Base-by-base conservation (phyloP, 1,284 basidiomycete species). In the Puccinia triticina region DNA sequence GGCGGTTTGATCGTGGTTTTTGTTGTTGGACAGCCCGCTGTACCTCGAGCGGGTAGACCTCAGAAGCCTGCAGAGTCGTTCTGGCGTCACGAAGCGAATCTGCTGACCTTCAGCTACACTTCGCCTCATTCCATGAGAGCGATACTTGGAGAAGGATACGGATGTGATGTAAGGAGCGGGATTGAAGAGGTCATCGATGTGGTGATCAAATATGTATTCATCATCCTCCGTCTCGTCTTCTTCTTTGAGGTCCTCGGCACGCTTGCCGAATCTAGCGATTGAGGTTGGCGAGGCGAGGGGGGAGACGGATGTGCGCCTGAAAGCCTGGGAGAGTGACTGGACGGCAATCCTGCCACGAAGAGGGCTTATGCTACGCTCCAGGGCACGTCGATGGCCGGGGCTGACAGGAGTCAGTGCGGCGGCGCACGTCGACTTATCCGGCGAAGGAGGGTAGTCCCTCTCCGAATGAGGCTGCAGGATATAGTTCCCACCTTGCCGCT, bases 141-240 rank as follows among this genome's bases (percentile, higher is more conserved):
- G 59, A 69, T 69, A 79, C 57, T 53, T 71, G 8, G 77, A 79
- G 55, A 79, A 79, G 18, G 77, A 79, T 5, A 79, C 34, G 1
- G 77, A 79, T 37, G 66, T 69, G 29, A 79, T 79, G n/a, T 71
- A 79, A 37, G 77, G 77, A 26, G 48, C 77, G 2, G 77, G 77
- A 46, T 79, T 79, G 48, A 79, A 71, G 4, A 79, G 4, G 40
- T 79, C 64, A 40, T 79, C 66, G 14, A 79, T 50, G 50, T 55
- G 46, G 34, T 71, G 77, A 79, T 79, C 67, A 46, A 79, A 79
- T 46, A 71, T 71, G 29, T 71, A 79, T 79, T 79, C 77, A 26
- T 79, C 77, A 10, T 77, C 69, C 21, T 72, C 69, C 29, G 10
- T 48, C 18, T 72, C 69, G 5, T 43, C 69, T 50, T 72, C 69